Percentiles rank a stretch among this genome's conserved stretches.
These are phyloP conservation scores for Pecoramyces ruminantium DNA, from an alignment of 192 early-diverging fungal genomes.

Conservation along the genomic window DNA sequence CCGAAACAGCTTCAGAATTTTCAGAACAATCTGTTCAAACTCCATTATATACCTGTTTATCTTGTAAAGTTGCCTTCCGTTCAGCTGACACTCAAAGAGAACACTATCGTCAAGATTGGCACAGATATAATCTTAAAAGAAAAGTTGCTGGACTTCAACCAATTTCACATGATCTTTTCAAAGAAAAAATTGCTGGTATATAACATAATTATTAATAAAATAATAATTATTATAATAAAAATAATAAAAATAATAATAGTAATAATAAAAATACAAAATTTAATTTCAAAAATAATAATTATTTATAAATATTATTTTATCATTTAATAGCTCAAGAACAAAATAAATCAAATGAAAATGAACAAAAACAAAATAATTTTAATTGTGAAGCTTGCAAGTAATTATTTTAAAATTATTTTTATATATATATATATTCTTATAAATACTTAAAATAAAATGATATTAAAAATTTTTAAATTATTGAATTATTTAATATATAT, in stretches of 20 bases:
- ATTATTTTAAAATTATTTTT: not conserved
- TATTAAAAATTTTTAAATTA: no score
- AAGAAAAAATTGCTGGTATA: constrained; percentile 43
- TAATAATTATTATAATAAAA: no score
- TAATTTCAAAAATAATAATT: no score
- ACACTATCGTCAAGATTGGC: constrained; percentile 95
- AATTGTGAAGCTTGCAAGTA: not conserved
- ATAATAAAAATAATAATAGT: no score
- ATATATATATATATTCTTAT: no score
- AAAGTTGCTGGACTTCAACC: constrained; percentile 84
- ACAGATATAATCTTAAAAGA: constrained; percentile 95
- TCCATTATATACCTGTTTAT: constrained; percentile 58
- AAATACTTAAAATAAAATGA: no score
- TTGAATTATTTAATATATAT: no score
- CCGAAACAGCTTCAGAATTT: not conserved
- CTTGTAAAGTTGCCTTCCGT: constrained; percentile 88
- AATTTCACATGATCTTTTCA: constrained; percentile 66
- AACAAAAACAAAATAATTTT: not conserved
- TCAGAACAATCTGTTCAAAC: constrained; percentile 4
- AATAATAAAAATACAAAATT: no score
- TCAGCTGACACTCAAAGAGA: constrained; percentile 73
- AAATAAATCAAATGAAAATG: not conserved
- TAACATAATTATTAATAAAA: not conserved
- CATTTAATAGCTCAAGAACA: not conserved
- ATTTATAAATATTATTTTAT: no score